Evolutionary conservation across 352 stramenopile species (phyloP).

Genomic region (Bremia lactucae): DNA sequence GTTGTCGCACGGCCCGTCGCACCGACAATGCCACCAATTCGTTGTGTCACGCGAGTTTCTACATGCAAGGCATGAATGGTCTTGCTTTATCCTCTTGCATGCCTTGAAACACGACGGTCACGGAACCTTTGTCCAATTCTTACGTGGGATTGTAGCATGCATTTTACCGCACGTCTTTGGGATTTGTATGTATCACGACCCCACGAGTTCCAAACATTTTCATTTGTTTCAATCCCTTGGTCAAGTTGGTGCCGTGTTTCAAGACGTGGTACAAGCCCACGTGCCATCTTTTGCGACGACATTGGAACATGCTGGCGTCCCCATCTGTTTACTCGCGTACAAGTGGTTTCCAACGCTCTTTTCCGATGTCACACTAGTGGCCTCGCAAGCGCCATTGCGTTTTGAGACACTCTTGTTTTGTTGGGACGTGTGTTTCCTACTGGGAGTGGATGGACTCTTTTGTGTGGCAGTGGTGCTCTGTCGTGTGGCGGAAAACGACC

Average conservation of each 20-base stretch:
- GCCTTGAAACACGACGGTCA: constrained; percentile 50
- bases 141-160: constrained; percentile 49
- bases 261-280: constrained; percentile 63
- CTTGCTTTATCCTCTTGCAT: constrained; percentile 67
- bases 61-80: constrained; percentile 84
- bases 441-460: constrained; percentile 76
- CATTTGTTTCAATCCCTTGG: constrained; percentile 64
- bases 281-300: constrained; percentile 45
- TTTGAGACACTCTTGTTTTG: constrained; percentile 66
- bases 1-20: constrained; percentile 39
- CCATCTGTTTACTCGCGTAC: constrained; percentile 73
- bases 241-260: constrained; percentile 56
- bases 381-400: constrained; percentile 57
- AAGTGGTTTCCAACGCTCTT: constrained; percentile 86
- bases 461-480: constrained; percentile 61
- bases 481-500: constrained; percentile 42
- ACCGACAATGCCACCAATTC: constrained; percentile 14
- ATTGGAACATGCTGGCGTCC: constrained; percentile 48
- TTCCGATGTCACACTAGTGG: constrained; percentile 69
- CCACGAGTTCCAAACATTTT: constrained; percentile 39
- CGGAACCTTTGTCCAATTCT: constrained; percentile 40
- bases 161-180: constrained; percentile 74
- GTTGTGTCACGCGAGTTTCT: constrained; percentile 34
- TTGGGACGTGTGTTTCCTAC: constrained; percentile 73
- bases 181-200: constrained; percentile 33